These are phyloP conservation scores for Ophiostoma quercus DNA, from an alignment of 2,329 filamentous ascomycete genomes.

Conservation along the genomic window DNA sequence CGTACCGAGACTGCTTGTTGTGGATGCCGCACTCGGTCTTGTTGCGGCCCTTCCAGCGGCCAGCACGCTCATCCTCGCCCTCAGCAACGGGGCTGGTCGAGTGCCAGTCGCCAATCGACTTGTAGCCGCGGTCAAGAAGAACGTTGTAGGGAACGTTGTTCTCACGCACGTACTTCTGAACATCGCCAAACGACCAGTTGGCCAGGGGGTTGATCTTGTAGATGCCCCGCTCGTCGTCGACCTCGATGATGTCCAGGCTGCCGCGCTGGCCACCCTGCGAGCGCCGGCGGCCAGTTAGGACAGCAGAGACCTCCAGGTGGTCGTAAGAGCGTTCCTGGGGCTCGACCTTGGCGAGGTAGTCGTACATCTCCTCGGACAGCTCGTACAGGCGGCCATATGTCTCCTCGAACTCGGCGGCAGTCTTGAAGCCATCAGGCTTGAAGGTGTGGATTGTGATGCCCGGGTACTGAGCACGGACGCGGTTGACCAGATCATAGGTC, in stretches of 20 bases:
- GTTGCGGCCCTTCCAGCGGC: constrained; percentile 89
- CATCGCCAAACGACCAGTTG: constrained; percentile 88
- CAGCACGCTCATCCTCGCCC: constrained; percentile 91
- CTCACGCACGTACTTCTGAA: constrained; percentile 78
- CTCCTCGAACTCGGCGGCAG: constrained; percentile 69
- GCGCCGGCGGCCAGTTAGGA: constrained; percentile 84
- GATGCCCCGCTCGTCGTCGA: constrained; percentile 79
- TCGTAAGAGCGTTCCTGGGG: constrained; percentile 87
- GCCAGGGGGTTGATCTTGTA: constrained; percentile 98
- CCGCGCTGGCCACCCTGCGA: constrained; percentile 92
- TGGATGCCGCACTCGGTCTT: constrained; percentile 99
- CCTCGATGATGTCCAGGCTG: constrained; percentile 82
- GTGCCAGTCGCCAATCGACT: constrained; percentile 97
- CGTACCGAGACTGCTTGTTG: constrained; percentile 93
- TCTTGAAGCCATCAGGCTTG: constrained; percentile 74
- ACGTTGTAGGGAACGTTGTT: constrained; percentile 91
- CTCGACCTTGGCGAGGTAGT: constrained; percentile 97
- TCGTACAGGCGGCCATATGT: constrained; percentile 86
- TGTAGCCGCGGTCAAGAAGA: constrained; percentile 89
- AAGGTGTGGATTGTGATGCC: constrained; percentile 79
- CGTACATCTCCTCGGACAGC: constrained; percentile 80
- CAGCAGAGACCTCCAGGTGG: constrained; percentile 79
- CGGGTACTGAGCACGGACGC: constrained; percentile 70
- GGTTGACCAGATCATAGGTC: constrained; percentile 67
- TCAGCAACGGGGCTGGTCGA: constrained; percentile 85